phyloP scores from a whole-genome alignment of 2,329 filamentous ascomycete species.

The Ascosphaera pollenicola region DNA sequence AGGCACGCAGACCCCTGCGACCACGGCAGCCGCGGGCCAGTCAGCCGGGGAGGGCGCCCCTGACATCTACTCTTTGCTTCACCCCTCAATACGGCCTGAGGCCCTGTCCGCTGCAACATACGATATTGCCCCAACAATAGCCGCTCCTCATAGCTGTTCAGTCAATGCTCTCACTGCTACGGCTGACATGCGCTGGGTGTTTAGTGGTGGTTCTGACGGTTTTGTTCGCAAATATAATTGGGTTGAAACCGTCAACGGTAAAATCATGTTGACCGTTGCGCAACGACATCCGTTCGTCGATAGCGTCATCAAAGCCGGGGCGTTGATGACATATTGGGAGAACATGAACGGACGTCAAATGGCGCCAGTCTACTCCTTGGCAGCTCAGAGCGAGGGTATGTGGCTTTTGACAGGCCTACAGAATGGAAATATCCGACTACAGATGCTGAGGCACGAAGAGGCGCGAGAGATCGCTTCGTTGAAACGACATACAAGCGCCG shows the following conservation, averaged over 20 bases:
- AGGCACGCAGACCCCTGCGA: conserved; percentile 27
- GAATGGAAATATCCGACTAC: conserved; percentile 77
- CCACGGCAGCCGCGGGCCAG: conserved; percentile 10
- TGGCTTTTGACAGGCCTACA: conserved; percentile 86
- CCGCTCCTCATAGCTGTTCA: conserved; percentile 83
- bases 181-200: conserved; percentile 84
- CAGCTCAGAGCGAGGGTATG: conserved; percentile 68
- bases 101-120: conserved; percentile 62
- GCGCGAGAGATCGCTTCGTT: conserved; percentile 70
- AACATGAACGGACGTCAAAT: conserved; percentile 59
- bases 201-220: conserved; percentile 81
- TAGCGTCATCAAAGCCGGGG: conserved; percentile 84
- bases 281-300: conserved; percentile 95
- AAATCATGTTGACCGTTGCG: conserved; percentile 78
- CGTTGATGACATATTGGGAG: conserved; percentile 94
- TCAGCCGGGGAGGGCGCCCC: conserved; percentile 20
- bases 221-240: conserved; percentile 97
- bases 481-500: conserved; percentile 69
- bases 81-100: conserved; percentile 49
- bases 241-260: conserved; percentile 82
- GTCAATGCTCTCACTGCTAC: conserved; percentile 86
- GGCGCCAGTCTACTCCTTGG: conserved; percentile 88
- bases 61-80: conserved; percentile 14
- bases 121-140: conserved; percentile 93
- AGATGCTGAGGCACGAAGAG: conserved; percentile 84